Conservation (phyloP, 2,329 filamentous ascomycete genomes). For the Aspergillus fumigatus region DNA sequence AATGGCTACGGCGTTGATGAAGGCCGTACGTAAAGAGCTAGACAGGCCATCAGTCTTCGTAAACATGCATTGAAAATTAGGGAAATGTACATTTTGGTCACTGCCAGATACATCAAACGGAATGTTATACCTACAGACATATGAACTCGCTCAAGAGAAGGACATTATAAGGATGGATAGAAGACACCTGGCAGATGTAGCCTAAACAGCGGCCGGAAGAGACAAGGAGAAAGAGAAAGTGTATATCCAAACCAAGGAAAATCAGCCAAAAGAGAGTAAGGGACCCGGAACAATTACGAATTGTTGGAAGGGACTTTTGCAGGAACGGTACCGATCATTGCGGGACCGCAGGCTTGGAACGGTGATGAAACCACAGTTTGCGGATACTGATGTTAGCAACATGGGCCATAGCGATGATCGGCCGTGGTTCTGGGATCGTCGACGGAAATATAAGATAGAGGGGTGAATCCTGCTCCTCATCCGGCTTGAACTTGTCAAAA, state of each 20-base stretch:
- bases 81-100: no score
- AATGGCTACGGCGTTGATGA: no score
- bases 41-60: no score
- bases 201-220: background rate
- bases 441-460: conserved; percentile 36
- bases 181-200: background rate
- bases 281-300: background rate
- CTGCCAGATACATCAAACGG: background rate
- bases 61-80: no score
- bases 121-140: background rate
- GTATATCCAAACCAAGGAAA: background rate
- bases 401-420: conserved; percentile 33
- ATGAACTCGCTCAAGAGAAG: background rate
- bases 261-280: background rate
- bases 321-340: background rate
- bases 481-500: conserved; percentile 38
- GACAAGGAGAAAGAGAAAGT: background rate
- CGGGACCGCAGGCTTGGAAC: background rate
- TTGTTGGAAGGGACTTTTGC: no score
- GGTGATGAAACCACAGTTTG: conserved; percentile 6
- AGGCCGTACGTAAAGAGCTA: no score
- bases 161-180: background rate
- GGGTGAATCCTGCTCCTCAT: conserved; percentile 25
- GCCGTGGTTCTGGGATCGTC: conserved; percentile 25
- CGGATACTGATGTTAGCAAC: conserved; percentile 38